phyloP scores from a whole-genome alignment of 1,284 basidiomycete species.

The Tranzscheliella williamsii region DNA sequence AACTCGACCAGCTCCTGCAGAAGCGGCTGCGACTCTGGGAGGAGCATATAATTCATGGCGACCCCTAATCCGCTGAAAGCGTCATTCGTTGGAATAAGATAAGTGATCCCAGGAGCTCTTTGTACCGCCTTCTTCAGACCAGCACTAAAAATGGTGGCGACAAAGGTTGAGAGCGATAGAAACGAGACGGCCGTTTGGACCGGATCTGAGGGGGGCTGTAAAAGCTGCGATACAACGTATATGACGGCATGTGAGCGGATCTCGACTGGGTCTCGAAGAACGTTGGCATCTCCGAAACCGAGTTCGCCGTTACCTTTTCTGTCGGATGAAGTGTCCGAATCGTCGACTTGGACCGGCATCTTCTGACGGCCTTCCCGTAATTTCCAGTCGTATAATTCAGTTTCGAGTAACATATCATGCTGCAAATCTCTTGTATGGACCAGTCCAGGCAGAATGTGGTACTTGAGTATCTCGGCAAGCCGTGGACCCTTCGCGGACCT shows the following conservation, averaged over 20 bases:
- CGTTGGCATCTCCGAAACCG: constrained; percentile 80
- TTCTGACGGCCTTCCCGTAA: constrained; percentile 63
- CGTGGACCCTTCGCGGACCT: constrained; percentile 18
- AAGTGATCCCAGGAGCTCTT: constrained; percentile 71
- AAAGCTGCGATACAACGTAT: constrained; percentile 83
- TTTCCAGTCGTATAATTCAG: constrained; percentile 47
- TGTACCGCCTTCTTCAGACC: constrained; percentile 44
- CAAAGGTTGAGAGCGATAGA: constrained; percentile 82
- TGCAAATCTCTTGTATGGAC: constrained; percentile 25
- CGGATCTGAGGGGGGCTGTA: constrained; percentile 79
- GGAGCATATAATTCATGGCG: constrained; percentile 81
- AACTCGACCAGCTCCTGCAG: constrained; percentile 81
- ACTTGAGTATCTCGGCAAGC: constrained; percentile 43
- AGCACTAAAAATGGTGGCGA: constrained; percentile 68
- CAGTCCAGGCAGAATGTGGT: constrained; percentile 52
- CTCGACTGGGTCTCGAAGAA: constrained; percentile 76
- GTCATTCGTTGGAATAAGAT: constrained; percentile 83
- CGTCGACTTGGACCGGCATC: constrained; percentile 51
- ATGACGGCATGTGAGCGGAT: constrained; percentile 75
- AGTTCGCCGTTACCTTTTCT: constrained; percentile 63
- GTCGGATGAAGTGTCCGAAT: constrained; percentile 52
- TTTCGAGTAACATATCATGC: constrained; percentile 43
- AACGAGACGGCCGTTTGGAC: constrained; percentile 80
- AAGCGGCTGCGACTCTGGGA: constrained; percentile 69
- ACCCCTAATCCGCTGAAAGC: constrained; percentile 88